Conservation (phyloP, 164 flowering plant species). For the Vitis rotundifolia region DNA sequence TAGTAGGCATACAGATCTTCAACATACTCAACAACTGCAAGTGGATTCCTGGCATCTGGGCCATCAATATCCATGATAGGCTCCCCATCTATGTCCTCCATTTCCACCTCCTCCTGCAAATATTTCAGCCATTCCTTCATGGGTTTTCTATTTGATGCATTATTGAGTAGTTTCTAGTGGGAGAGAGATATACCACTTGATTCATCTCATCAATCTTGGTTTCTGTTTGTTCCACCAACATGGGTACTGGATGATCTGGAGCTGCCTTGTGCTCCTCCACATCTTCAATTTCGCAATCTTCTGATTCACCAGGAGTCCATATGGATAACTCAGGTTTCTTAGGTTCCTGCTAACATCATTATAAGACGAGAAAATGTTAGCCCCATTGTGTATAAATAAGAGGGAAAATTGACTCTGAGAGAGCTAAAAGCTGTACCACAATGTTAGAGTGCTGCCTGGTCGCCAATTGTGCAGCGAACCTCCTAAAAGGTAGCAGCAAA, state of each 20-base stretch:
- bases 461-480: slow-evolving; percentile 40
- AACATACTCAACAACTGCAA: slow-evolving; percentile 59
- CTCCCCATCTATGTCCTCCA: slow-evolving; percentile 58
- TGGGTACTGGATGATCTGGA: slow-evolving; percentile 45
- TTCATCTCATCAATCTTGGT: slow-evolving; percentile 17
- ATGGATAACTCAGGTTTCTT: slow-evolving; percentile 32
- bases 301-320: slow-evolving; percentile 26
- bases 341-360: slow-evolving; percentile 17
- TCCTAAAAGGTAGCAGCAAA: slow-evolving; percentile 22
- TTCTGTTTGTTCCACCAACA: slow-evolving; percentile 47
- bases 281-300: slow-evolving; percentile 34
- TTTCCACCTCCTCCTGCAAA: slow-evolving; percentile 54
- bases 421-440: slow-evolving; percentile 20
- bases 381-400: no score
- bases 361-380: not conserved
- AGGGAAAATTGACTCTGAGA: not conserved
- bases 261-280: slow-evolving; percentile 28
- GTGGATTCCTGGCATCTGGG: slow-evolving; percentile 43
- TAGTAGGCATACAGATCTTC: slow-evolving; percentile 51
- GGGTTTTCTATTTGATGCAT: not conserved
- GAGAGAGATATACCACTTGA: slow-evolving; percentile 31
- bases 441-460: slow-evolving; percentile 20
- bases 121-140: not conserved
- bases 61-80: slow-evolving; percentile 50
- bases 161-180: not conserved